Evolutionary conservation across 192 early-diverging fungal species (phyloP).

Genomic region (Podila clonocystis): DNA sequence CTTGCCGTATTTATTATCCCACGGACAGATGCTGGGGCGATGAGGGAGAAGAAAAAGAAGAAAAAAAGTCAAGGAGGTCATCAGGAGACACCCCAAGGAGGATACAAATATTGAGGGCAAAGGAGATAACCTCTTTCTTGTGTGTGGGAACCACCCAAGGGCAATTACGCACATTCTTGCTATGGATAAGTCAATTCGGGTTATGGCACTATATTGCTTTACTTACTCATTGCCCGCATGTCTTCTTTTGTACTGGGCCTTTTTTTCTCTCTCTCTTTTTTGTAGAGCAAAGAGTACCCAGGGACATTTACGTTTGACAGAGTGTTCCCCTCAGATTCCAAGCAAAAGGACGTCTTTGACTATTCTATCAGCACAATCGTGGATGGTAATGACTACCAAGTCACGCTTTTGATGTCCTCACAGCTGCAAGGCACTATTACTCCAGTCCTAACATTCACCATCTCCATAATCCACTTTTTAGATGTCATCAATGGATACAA

Average conservation of each 20-base stretch:
- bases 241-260: background rate
- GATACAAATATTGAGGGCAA: conserved; percentile 17
- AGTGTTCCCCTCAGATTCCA: conserved; percentile 86
- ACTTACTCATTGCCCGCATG: background rate
- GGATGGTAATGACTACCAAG: conserved; percentile 70
- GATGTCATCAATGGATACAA: conserved; percentile 98
- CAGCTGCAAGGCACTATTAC: too few species aligned
- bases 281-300: conserved; percentile 66
- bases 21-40: too few species aligned
- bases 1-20: too few species aligned
- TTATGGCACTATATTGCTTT: background rate
- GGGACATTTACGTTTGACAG: conserved; percentile 92
- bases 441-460: background rate
- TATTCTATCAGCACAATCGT: conserved; percentile 92
- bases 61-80: too few species aligned
- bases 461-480: conserved; percentile 28
- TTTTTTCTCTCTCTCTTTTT: background rate
- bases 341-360: conserved; percentile 89
- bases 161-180: too few species aligned
- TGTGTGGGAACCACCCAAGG: too few species aligned
- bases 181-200: too few species aligned
- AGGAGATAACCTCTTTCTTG: conserved; percentile 20
- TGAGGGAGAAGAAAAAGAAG: too few species aligned
- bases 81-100: too few species aligned
- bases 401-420: too few species aligned